phyloP scores from a whole-genome alignment of 2,329 filamentous ascomycete genomes.

The Ophiosphaerella narmari region DNA sequence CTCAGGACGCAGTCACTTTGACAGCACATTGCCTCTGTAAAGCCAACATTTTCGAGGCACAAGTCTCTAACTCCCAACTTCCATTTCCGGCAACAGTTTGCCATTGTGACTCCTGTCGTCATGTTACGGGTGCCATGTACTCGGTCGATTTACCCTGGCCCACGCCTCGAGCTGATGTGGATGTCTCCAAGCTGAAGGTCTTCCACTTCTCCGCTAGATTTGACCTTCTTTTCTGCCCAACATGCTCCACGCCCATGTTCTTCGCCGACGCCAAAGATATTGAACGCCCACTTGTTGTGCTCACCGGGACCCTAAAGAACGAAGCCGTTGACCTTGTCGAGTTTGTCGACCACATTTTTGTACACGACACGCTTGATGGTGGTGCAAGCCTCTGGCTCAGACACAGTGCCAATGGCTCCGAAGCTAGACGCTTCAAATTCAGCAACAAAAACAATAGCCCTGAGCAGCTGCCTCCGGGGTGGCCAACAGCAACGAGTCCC shows the following conservation, averaged over 20 bases:
- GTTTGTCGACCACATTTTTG: slow-evolving; percentile 49
- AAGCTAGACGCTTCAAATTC: slow-evolving; percentile 22
- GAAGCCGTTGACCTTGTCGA: slow-evolving; percentile 32
- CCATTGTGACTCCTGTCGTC: slow-evolving; percentile 59
- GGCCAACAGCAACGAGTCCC: slow-evolving; percentile 24
- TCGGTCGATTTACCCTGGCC: slow-evolving; percentile 47
- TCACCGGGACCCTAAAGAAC: slow-evolving; percentile 49
- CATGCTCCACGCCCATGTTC: slow-evolving; percentile 54
- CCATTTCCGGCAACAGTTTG: slow-evolving; percentile 52
- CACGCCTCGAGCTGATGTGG: slow-evolving; percentile 35
- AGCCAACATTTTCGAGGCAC: slow-evolving; percentile 47
- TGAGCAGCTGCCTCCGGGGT: slow-evolving; percentile 35
- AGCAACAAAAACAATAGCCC: slow-evolving; percentile 12
- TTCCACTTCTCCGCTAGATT: slow-evolving; percentile 47
- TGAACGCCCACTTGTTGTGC: slow-evolving; percentile 33
- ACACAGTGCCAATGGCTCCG: slow-evolving; percentile 39
- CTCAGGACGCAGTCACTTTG: slow-evolving; percentile 28
- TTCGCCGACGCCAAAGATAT: slow-evolving; percentile 33
- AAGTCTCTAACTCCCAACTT: slow-evolving; percentile 41
- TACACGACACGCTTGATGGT: slow-evolving; percentile 59
- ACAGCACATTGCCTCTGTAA: slow-evolving; percentile 55
- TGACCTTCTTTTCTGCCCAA: slow-evolving; percentile 50
- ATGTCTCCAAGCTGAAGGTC: slow-evolving; percentile 33
- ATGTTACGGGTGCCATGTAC: slow-evolving; percentile 52
- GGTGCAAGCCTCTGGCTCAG: slow-evolving; percentile 56